Percentiles rank a stretch among this genome's conserved stretches.
Evolutionary conservation across 495 filamentous ascomycete genomes (phyloP).

Genomic region (Cryomyces minteri): DNA sequence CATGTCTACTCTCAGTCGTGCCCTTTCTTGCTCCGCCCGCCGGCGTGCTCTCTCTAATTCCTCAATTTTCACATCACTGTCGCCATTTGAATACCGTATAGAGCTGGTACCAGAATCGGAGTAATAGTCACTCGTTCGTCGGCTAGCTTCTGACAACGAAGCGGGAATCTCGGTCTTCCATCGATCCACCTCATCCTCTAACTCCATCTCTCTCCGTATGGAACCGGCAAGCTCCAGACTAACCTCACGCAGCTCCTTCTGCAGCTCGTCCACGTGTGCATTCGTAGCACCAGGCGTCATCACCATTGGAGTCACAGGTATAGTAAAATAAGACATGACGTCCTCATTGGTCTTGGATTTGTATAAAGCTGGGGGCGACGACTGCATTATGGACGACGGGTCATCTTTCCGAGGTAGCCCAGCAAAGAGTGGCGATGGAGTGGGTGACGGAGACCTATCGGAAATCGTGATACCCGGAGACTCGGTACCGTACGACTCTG

Average conservation of each 20-base stretch:
- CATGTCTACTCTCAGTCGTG: slow-evolving; percentile 67
- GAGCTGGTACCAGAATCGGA: slow-evolving; percentile 89
- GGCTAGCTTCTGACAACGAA: slow-evolving; percentile 25
- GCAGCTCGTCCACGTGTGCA: slow-evolving; percentile 52
- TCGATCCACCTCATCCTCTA: slow-evolving; percentile 84
- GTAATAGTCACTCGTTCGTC: slow-evolving; percentile 91
- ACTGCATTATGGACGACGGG: too few relatives aligned
- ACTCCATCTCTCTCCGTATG: slow-evolving; percentile 87
- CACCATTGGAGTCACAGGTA: slow-evolving; percentile 20
- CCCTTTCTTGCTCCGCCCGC: slow-evolving; percentile 78
- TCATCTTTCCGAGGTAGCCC: background rate
- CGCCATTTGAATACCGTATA: slow-evolving; percentile 44
- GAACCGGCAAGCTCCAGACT: slow-evolving; percentile 81
- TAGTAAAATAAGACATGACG: slow-evolving; percentile 15
- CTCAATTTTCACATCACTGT: slow-evolving; percentile 48
- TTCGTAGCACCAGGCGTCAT: slow-evolving; percentile 25
- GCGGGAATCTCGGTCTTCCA: slow-evolving; percentile 49
- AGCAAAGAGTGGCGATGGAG: slow-evolving; percentile 29
- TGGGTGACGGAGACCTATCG: slow-evolving; percentile 38
- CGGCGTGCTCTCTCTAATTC: slow-evolving; percentile 72
- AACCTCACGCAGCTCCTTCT: slow-evolving; percentile 84
- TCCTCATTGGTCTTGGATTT: too few relatives aligned
- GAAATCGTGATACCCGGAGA: slow-evolving; percentile 47
- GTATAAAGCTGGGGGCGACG: too few relatives aligned
- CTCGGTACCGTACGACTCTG: slow-evolving; percentile 32